Base-by-base conservation (phyloP, 139 green algal genomes). In the Klebsormidium nitens region DNA sequence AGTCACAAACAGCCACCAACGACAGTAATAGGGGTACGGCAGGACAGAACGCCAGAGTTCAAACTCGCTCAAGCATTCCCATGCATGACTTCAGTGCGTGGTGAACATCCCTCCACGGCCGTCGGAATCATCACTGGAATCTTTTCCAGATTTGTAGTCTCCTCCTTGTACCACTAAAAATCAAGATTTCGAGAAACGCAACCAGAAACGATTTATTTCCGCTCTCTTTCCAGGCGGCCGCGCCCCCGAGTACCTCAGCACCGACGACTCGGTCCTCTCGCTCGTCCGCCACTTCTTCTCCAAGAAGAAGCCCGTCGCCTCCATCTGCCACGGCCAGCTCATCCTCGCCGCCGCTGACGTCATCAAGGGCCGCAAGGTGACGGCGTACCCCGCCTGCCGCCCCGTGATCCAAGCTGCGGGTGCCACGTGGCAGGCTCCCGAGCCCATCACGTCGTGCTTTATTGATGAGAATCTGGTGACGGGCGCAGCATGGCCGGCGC, bases 301-400 rank as follows among this genome's bases (percentile, higher is more conserved):
- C 3, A 26, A 17, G 6, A 26, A 26, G 8, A 77, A 77, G 47
- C 70, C 70, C 19, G 66, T 77, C 3, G 70, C 70, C 19, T 73
- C 70, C 36, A 77, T 77, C 36, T 77, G 70, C 48, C 70, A 77
- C 38, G 70, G 70, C 17, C 70, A 73, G 70, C 70, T 75, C 44
- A 75, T 77, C 26, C 62, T 77, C 1, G 70, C 61, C 32, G 70
- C 70, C 32, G 70, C 70, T 26, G 70, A 39, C 4, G 70, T 74
- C 29, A 61, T 77, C 59, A 61, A 77, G 59, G 70, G 70, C 44
- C 65, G 66, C 17, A 77, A 77, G 59, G 59, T 42, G n/a, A 77
- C 70, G 4, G 59, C 37, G n/a, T 77, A 75, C 38, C 70, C 70
- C 11, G 63, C 70, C 1, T 11, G 39, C 19, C 74, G 74, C 61